Evolutionary conservation across 176 grass and related monocot species (phyloP), one percentile per base, ranked within the genome.

Genomic region (Zoysia pacifica): DNA sequence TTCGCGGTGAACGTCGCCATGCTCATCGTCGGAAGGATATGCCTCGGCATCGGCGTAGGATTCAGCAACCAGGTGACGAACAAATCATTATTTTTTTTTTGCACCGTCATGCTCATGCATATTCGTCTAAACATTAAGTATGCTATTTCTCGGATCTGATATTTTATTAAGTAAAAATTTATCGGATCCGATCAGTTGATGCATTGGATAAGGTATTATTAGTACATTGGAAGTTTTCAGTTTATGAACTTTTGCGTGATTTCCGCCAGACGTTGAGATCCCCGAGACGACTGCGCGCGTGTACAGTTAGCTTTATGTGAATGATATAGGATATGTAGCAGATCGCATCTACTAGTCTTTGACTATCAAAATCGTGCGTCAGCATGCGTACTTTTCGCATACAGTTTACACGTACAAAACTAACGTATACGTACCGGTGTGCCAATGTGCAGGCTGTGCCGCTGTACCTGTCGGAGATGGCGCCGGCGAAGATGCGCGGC

Each of bases 381-480:
- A 3, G 28, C 28, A 28, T 51, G 6, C 44, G 28, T 28, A 28
- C 28, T 45, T 6, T 3, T 45, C 6, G 44, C 44, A 45, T 3
- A 45, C 44, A 45, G 3, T 3, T 45, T 45, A 45, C 44, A 45
- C 44, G 3, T 45, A 45, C 28, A 28, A 28, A 28, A 28, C 28
- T 28, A 28, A 28, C 28, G 28, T 28, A 28, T 28, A 28, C 28
- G 28, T 28, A 28, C 28, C 28, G 28, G 28, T 28, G 28, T 28
- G 3, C 44, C 44, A 45, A 45, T 1, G 0, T 79, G 51, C 44
- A 81, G 84, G 47, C 84, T 15, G 77, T 81, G 63, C 77, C 84
- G 12, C 63, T 86, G n/a, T 86, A 86, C 78, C 70, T 86, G 63
- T 81, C 84, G 6, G 78, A 86, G 84, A 86, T 86, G 84, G 81